phyloP scores from a whole-genome alignment of 2,329 filamentous ascomycete genomes.

The Colletotrichum coccodes region DNA sequence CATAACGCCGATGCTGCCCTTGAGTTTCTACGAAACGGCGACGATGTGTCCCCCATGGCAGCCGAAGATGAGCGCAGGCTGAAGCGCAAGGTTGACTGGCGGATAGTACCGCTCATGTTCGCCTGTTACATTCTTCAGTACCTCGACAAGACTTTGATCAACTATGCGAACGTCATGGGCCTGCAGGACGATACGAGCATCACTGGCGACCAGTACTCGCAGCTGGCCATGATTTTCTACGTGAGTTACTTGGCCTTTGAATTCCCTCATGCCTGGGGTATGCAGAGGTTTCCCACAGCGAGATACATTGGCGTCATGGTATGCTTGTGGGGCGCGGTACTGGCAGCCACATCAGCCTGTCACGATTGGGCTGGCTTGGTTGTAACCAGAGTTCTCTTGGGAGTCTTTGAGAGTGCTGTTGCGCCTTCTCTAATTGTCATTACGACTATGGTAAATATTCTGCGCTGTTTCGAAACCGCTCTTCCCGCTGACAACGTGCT shows the following conservation, averaged over 20 bases:
- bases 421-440: slow-evolving; percentile 58
- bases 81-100: slow-evolving; percentile 34
- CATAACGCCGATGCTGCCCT: slow-evolving; percentile 19
- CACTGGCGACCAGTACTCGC: slow-evolving; percentile 64
- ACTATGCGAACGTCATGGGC: slow-evolving; percentile 65
- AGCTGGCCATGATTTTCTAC: slow-evolving; percentile 66
- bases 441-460: slow-evolving; percentile 46
- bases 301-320: slow-evolving; percentile 38
- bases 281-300: slow-evolving; percentile 52
- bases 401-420: slow-evolving; percentile 40
- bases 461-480: no score
- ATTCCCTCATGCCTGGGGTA: slow-evolving; percentile 65
- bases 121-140: slow-evolving; percentile 28
- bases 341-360: slow-evolving; percentile 42
- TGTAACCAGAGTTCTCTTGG: slow-evolving; percentile 35
- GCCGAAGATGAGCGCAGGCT: slow-evolving; percentile 14
- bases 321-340: slow-evolving; percentile 54
- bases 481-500: background rate
- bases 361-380: slow-evolving; percentile 34
- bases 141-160: slow-evolving; percentile 29
- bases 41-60: background rate
- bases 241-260: slow-evolving; percentile 71
- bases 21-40: slow-evolving; percentile 3
- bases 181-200: slow-evolving; percentile 60
- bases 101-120: slow-evolving; percentile 35